These are phyloP conservation scores for Leucosporidium creatinivorum DNA, from an alignment of 768 basidiomycete genomes.

Conservation along the genomic window DNA sequence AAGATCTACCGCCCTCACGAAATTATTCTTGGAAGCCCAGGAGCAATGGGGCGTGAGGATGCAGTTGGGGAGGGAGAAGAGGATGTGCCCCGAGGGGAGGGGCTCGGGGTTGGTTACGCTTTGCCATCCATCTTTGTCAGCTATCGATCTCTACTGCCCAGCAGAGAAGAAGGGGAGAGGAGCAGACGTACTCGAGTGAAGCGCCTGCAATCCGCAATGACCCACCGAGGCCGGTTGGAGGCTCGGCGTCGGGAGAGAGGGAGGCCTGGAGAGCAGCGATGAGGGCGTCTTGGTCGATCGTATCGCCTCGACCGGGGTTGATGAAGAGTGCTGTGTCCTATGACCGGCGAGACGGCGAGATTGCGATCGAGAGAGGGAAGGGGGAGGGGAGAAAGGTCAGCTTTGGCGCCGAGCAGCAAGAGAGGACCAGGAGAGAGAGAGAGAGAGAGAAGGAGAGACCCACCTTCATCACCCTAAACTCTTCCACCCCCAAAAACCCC, in stretches of 20 bases:
- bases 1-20: slow-evolving; percentile 39
- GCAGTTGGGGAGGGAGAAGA: slow-evolving; percentile 39
- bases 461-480: slow-evolving; percentile 22
- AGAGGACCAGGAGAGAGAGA: too few relatives aligned
- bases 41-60: slow-evolving; percentile 42
- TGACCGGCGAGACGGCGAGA: too few relatives aligned
- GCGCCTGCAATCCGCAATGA: background rate
- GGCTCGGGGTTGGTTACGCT: slow-evolving; percentile 44
- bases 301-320: slow-evolving; percentile 39
- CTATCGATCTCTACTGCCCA: too few relatives aligned
- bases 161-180: too few relatives aligned
- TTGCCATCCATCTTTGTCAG: too few relatives aligned
- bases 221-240: background rate
- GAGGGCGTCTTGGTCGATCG: slow-evolving; percentile 28
- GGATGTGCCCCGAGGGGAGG: slow-evolving; percentile 39
- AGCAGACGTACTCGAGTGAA: background rate
- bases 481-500: background rate
- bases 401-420: too few relatives aligned
- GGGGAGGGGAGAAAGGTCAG: too few relatives aligned
- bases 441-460: background rate
- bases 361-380: background rate
- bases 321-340: slow-evolving; percentile 38
- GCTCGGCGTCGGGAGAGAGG: background rate
- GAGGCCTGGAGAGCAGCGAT: background rate
- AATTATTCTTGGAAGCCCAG: slow-evolving; percentile 39